These are phyloP conservation scores for Theileria parva DNA, from an alignment of 169 alveolate genomes.

Conservation along the genomic window DNA sequence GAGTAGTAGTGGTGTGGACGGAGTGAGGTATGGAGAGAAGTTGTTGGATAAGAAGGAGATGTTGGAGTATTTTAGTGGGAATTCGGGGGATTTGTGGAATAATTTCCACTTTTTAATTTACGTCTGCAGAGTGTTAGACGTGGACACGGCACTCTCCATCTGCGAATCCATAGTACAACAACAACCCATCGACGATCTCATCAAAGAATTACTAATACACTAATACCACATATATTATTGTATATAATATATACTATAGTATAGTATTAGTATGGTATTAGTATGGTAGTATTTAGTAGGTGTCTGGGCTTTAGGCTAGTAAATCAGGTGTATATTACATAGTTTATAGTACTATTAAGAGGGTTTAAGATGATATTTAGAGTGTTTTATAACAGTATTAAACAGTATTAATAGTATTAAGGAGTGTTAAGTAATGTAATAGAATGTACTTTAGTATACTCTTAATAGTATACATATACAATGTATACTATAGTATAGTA, in stretches of 20 bases:
- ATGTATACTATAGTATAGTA: no score
- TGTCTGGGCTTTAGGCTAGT: neutral
- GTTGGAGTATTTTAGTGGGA: neutral
- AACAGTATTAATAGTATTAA: no score
- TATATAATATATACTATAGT: neutral
- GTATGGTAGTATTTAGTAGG: neutral
- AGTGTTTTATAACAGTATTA: neutral
- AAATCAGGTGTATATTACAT: neutral
- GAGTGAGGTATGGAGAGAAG: conserved; percentile 19
- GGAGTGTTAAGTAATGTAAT: no score
- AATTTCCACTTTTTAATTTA: conserved; percentile 86
- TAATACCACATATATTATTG: neutral
- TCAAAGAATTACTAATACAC: conserved; percentile 32
- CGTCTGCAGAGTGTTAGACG: conserved; percentile 87
- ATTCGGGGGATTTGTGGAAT: conserved; percentile 33
- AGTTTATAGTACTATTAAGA: conserved; percentile 5
- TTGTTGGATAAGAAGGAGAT: conserved; percentile 18
- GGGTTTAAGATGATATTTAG: neutral
- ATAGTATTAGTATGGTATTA: conserved; percentile 1
- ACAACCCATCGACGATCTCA: conserved; percentile 66
- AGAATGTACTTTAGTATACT: no score
- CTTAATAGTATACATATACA: no score
- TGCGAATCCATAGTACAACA: conserved; percentile 73
- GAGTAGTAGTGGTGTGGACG: neutral
- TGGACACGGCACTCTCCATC: conserved; percentile 84